A percentile compares a stretch with the other conserved stretches of the same genome.
phyloP scores from a whole-genome alignment of 1,139 yeast genomes.

The Debaryomyces fabryi region DNA sequence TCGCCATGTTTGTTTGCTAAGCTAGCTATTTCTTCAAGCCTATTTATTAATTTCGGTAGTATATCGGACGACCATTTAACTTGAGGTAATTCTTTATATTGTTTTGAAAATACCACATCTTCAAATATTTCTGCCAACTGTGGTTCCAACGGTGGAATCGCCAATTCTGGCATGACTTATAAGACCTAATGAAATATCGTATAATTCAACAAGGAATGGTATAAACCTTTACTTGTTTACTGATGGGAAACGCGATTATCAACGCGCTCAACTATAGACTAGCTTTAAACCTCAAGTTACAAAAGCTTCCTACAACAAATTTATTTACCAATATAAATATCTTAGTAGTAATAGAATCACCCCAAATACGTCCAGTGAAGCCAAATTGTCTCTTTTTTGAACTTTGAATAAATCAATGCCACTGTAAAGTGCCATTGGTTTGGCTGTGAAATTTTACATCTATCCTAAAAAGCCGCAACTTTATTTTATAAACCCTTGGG shows the following conservation, averaged over 20 bases:
- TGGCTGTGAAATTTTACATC: not conserved
- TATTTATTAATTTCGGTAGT: slow-evolving; percentile 13
- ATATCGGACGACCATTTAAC: slow-evolving; percentile 14
- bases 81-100: slow-evolving; percentile 1
- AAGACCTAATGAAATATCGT: slow-evolving; percentile 2
- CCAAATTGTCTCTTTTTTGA: not conserved
- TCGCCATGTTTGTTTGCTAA: slow-evolving; percentile 18
- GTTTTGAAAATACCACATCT: slow-evolving; percentile 7
- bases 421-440: not conserved
- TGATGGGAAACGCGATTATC: slow-evolving; percentile 2
- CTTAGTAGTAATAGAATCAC: not conserved
- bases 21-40: slow-evolving; percentile 17
- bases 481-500: not conserved
- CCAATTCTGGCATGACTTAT: slow-evolving; percentile 1
- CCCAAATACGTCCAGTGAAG: not conserved
- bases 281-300: not conserved
- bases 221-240: not conserved
- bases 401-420: not conserved
- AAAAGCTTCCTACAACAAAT: not conserved
- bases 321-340: not conserved
- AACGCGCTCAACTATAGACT: not conserved
- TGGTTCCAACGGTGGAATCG: slow-evolving; percentile 2
- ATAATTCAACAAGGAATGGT: not conserved
- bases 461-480: not conserved
- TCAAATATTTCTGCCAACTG: not conserved